Base-by-base conservation (phyloP, 192 early-diverging fungal genomes). In the Mortierella alpina region DNA sequence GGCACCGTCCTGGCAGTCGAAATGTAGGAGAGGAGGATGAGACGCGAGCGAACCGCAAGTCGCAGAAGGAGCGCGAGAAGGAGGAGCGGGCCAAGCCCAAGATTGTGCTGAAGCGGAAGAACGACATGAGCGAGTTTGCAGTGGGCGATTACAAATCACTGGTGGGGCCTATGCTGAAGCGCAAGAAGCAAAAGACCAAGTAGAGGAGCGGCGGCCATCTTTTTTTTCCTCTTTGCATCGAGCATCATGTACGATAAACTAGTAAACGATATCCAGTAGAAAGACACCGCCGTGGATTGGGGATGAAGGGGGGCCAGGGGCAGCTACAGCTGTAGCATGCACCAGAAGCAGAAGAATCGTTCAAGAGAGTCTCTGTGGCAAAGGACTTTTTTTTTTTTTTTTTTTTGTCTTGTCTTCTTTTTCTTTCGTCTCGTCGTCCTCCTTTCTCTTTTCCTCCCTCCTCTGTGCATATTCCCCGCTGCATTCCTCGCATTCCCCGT, bases 61-160 rank as follows among this genome's bases (percentile, higher is more conserved):
- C 53, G 23, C 70, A 78, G 59, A 78, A 78, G 72, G 73, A 69
- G 48, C 74, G 67, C 17, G 66, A 83, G 47, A 68, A 69, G 48
- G 62, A 78, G 44, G 70, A 83, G 47, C 68, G 74, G 41, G 44
- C 46, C 41, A 68, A 66, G 61, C 67, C 70, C 20, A 78, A 73
- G 70, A 78, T 80, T 72, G 65, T 72, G 14, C 44, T 79, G 68
- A 83, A 83, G 72, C 56, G 61, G 40, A 83, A 70, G 63, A 73
- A 73, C 57, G 75, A 83, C 39, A 59, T 83, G 65, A 83, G 75
- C 56, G 82, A 83, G 70, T 83, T 83, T 73, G 67, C 82, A 6
- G 63, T 78, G 45, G 82, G 82, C 44, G 72, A 78, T 56, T 83
- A 78, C 63, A 68, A 78, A 22, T 72, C 68, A 7, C 55, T 83